Base-by-base conservation (phyloP, 1,139 yeast genomes). In the Suhomyces choctaworum region DNA sequence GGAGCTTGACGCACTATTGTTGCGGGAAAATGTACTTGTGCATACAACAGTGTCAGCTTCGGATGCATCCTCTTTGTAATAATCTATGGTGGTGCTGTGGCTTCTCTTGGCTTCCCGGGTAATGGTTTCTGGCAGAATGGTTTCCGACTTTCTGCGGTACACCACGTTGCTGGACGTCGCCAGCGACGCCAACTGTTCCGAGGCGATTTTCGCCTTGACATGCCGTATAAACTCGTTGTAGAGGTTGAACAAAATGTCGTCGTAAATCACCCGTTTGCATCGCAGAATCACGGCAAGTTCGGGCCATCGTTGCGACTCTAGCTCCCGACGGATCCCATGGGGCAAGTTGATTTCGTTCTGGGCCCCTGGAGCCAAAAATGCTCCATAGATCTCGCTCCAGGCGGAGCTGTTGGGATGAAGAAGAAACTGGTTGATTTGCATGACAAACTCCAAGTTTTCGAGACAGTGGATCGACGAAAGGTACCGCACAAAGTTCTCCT, bases 341-440 rank as follows among this genome's bases (percentile, higher is more conserved):
- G 70, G 66, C 7, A 66, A 40, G 37, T 66, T 66, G 41, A 66
- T 55, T 41, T 66, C 72, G 39, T 56, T 59, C n/a, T 50, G 43
- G 2, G 64, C 51, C 30, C 62, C 60, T 7, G 51, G 51, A 19
- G 51, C 46, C 14, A 66, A 36, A 41, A 62, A 66, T 17, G 43
- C 42, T 22, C 48, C 42, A 36, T 55, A 52, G 6, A 66, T 56
- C 16, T 37, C 39, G 16, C 44, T 37, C 73, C 73, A 66, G 23
- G 41, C 42, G 7, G 25, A 31, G 16, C 13, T 29, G 34, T 27
- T 43, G 37, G 35, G 56, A 46, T 28, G 39, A 41, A 32, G 41
- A 11, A 54, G 32, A 29, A 51, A 60, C 12, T 45, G 41, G 41
- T 61, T 59, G 23, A 65, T 49, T 32, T 62, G 66, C 27, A 58